Percentiles rank a stretch among this genome's conserved stretches.
Conservation (phyloP, 164 flowering plant species). For the Hamamelis virginiana region DNA sequence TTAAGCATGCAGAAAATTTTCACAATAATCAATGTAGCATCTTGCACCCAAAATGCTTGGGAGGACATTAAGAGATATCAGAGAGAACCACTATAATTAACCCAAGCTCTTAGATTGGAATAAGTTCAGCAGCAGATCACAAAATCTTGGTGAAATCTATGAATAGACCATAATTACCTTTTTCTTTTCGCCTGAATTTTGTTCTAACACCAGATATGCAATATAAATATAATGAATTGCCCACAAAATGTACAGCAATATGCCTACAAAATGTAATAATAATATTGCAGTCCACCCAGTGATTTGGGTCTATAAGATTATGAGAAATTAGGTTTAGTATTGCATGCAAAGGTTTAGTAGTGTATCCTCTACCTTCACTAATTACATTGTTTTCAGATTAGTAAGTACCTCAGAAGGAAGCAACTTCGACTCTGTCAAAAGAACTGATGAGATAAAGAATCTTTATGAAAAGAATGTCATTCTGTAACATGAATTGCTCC, state of each 20-base stretch:
- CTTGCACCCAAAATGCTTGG: too few relatives aligned
- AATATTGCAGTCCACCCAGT: too few relatives aligned
- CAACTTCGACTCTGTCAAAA: not conserved
- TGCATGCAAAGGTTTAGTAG: not conserved
- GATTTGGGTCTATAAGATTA: too few relatives aligned
- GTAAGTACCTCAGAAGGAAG: not conserved
- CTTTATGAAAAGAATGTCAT: not conserved
- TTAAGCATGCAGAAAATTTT: too few relatives aligned
- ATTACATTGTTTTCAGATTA: not conserved
- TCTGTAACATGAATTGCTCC: not conserved
- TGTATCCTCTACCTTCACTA: not conserved
- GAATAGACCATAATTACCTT: not conserved
- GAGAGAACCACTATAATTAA: too few relatives aligned
- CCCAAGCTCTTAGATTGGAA: too few relatives aligned
- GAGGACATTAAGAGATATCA: too few relatives aligned
- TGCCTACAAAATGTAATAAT: not conserved
- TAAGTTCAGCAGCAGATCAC: too few relatives aligned
- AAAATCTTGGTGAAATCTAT: too few relatives aligned
- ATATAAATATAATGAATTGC: not conserved
- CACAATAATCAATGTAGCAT: too few relatives aligned
- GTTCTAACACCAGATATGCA: conserved; percentile 2
- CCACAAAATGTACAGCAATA: not conserved
- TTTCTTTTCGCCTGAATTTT: not conserved
- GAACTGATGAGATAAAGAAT: not conserved
- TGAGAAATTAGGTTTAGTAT: not conserved